Conservation (phyloP, 768 basidiomycete genomes). For the Calocera viscosa region DNA sequence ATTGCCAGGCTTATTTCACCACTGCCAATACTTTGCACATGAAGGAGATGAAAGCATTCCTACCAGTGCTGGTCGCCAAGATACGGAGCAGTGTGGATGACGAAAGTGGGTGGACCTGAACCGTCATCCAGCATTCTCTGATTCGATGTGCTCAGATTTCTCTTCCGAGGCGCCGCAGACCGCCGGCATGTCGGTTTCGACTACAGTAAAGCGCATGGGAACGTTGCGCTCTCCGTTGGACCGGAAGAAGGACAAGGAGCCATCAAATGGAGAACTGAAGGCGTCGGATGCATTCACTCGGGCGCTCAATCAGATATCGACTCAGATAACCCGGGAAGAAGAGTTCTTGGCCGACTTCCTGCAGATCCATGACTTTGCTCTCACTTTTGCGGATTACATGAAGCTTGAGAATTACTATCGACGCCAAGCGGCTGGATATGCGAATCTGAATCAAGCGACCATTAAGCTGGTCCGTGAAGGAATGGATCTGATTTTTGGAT, state of each 20-base stretch:
- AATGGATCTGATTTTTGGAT: constrained; percentile 92
- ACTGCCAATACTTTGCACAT: constrained; percentile 70
- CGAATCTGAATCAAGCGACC: constrained; percentile 54
- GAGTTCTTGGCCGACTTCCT: constrained; percentile 85
- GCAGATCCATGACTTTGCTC: constrained; percentile 73
- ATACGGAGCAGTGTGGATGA: constrained; percentile 63
- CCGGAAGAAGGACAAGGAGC: constrained; percentile 39
- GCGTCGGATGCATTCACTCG: constrained; percentile 70
- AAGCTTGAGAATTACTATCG: constrained; percentile 88
- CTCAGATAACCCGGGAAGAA: constrained; percentile 68
- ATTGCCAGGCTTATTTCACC: constrained; percentile 76
- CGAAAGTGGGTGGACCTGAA: constrained; percentile 50
- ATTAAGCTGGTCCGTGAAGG: constrained; percentile 72
- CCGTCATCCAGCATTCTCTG: not conserved
- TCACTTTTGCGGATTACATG: constrained; percentile 94
- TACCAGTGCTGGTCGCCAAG: constrained; percentile 43
- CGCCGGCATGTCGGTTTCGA: constrained; percentile 32
- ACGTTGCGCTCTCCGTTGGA: constrained; percentile 69
- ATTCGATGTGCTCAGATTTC: not conserved
- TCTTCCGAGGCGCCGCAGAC: constrained; percentile 26
- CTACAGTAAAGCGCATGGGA: constrained; percentile 66
- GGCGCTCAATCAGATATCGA: constrained; percentile 62
- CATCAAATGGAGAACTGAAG: constrained; percentile 44
- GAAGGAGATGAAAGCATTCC: constrained; percentile 62
- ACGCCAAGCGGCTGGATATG: constrained; percentile 68